Conservation (phyloP, 192 early-diverging fungal genomes). For the Coemansia sp. region DNA sequence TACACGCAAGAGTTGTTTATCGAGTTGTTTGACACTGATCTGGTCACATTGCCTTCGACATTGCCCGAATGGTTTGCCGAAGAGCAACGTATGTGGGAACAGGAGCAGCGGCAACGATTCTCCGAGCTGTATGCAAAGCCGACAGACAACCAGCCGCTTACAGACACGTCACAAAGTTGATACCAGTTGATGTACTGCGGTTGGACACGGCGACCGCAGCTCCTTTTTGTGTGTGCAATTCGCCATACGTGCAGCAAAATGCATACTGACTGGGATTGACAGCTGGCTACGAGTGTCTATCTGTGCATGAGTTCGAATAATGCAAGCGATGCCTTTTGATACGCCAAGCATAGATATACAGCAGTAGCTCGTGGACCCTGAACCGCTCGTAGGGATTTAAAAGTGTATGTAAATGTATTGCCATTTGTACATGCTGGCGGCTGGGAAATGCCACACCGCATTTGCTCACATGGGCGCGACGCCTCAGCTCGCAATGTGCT, state of each 20-base stretch:
- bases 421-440: not conserved
- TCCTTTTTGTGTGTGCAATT: not conserved
- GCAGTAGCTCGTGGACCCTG: not conserved
- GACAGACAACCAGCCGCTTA: not conserved
- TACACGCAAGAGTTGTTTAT: slow-evolving; percentile 94
- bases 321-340: too few relatives aligned
- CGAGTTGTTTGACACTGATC: slow-evolving; percentile 90
- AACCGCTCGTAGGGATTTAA: not conserved
- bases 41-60: slow-evolving; percentile 77
- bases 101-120: slow-evolving; percentile 35
- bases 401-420: not conserved
- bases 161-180: not conserved
- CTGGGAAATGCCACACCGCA: not conserved
- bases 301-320: not conserved
- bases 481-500: not conserved
- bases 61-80: slow-evolving; percentile 82
- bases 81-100: slow-evolving; percentile 63
- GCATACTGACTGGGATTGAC: not conserved
- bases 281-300: not conserved
- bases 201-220: not conserved
- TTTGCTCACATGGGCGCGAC: not conserved
- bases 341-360: too few relatives aligned
- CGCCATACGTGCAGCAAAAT: not conserved
- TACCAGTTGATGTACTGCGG: slow-evolving; percentile 3
- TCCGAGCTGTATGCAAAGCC: slow-evolving; percentile 22